These are phyloP conservation scores for Sugiyamaella qingdaonensis DNA, from an alignment of 805 yeast genomes.

Conservation along the genomic window DNA sequence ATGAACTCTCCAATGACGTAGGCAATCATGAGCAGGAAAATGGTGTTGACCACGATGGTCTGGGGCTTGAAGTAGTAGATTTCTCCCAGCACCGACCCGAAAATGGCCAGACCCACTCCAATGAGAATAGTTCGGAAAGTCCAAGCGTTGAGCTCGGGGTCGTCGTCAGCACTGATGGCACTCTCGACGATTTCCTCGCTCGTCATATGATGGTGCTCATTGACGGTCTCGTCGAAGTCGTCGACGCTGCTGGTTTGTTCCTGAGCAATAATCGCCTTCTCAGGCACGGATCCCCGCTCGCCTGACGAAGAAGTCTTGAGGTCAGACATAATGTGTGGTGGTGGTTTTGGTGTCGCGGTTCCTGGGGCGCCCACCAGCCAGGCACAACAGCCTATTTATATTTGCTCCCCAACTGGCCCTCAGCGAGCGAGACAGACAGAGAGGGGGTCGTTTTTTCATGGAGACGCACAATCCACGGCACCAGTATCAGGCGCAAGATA, in stretches of 20 bases:
- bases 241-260: not conserved
- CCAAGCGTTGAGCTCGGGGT: conserved; percentile 37
- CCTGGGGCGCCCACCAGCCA: no score
- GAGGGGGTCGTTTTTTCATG: no score
- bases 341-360: no score
- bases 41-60: conserved; percentile 34
- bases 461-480: not conserved
- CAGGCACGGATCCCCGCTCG: not conserved
- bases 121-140: conserved; percentile 36
- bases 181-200: conserved; percentile 16
- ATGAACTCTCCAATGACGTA: conserved; percentile 32
- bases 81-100: conserved; percentile 36
- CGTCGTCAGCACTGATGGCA: conserved; percentile 29
- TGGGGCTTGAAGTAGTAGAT: conserved; percentile 38
- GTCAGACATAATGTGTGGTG: not conserved
- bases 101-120: conserved; percentile 35
- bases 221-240: not conserved
- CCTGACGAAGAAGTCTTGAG: not conserved
- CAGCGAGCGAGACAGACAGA: no score
- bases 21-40: conserved; percentile 34
- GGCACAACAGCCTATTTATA: no score
- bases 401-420: no score
- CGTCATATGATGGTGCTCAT: conserved; percentile 8
- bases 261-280: not conserved
- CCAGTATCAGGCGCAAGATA: not conserved